Evolutionary conservation across 768 basidiomycete genomes (phyloP).

Genomic region (Rhizopogon vinicolor): DNA sequence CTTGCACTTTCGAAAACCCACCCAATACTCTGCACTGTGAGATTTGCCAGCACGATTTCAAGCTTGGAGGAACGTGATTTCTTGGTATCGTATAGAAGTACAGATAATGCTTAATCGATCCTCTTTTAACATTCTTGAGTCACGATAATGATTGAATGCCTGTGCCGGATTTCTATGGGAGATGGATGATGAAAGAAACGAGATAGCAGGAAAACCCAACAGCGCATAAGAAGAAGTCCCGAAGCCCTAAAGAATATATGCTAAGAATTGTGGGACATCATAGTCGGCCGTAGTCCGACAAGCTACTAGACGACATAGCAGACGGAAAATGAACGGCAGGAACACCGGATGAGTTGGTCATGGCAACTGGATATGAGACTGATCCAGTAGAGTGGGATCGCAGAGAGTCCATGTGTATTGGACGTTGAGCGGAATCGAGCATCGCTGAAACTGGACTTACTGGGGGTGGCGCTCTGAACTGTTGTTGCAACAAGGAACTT

Average conservation of each 20-base stretch:
- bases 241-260: constrained; percentile 18
- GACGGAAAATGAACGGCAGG: constrained; percentile 17
- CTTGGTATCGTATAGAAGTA: constrained; percentile 27
- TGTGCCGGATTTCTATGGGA: constrained; percentile 24
- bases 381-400: constrained; percentile 34
- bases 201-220: constrained; percentile 16
- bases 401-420: constrained; percentile 22
- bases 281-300: constrained; percentile 22
- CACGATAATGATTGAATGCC: constrained; percentile 11
- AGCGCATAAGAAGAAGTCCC: constrained; percentile 23
- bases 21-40: constrained; percentile 37
- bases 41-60: constrained; percentile 42
- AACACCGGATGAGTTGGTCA: constrained; percentile 15
- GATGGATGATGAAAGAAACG: constrained; percentile 19
- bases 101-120: constrained; percentile 31
- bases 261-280: constrained; percentile 9
- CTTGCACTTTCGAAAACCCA: constrained; percentile 58
- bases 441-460: constrained; percentile 19
- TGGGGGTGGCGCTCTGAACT: constrained; percentile 24
- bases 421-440: constrained; percentile 22
- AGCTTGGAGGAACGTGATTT: constrained; percentile 16
- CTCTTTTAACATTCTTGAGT: constrained; percentile 15
- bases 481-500: constrained; percentile 44
- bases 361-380: constrained; percentile 19
- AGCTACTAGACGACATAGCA: constrained; percentile 14